Base-by-base conservation (phyloP, 2,329 filamentous ascomycete species). In the Leptographium procerum region DNA sequence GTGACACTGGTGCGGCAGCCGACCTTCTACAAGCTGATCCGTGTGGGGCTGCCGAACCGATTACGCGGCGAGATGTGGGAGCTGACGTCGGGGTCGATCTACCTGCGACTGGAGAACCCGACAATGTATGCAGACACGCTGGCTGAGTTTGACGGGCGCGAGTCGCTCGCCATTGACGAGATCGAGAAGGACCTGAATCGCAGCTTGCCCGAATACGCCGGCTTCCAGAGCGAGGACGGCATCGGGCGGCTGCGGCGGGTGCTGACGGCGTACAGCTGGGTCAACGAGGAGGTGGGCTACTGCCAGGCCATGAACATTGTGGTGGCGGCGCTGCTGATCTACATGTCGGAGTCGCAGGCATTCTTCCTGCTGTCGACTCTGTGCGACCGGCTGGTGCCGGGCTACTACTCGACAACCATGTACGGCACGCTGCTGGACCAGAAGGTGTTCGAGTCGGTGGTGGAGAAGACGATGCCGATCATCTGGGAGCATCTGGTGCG, bases 221-320 rank as follows among this genome's bases (percentile, higher is more conserved):
- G 94, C 0, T 99, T 96, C 68, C 94, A 99, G 73, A 95, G 87
- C 67, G 88, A 96, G 70, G 91, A 96, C 67, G 94, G 94, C 19
- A 99, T 99, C 64, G 89, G 86, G 51, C 83, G 94, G 24, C 77
- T 99, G 62, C 85, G 94, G 60, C 83, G 92, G 59, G 94, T 99
- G 43, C 78, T 99, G 58, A 97, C 92, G 1, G 94, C 94, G 5
- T 99, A 99, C 75, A 96, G 91, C 73, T 99, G 94, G 94, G 89
- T 87, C 54, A 94, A 99, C 67, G 82, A 89, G 57, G 91, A 96
- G 64, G 91, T 99, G 58, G 94, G 94, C 64, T 99, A 99, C 72
- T 99, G 94, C 71, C 94, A 99, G 73, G 94, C 94, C 62, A 99
- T 99, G 94, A 99, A 99, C 71, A 99, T 99, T 65, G 94, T 99